Conservation (phyloP, 73 alveolate species). For the Paramecium octaurelia region DNA sequence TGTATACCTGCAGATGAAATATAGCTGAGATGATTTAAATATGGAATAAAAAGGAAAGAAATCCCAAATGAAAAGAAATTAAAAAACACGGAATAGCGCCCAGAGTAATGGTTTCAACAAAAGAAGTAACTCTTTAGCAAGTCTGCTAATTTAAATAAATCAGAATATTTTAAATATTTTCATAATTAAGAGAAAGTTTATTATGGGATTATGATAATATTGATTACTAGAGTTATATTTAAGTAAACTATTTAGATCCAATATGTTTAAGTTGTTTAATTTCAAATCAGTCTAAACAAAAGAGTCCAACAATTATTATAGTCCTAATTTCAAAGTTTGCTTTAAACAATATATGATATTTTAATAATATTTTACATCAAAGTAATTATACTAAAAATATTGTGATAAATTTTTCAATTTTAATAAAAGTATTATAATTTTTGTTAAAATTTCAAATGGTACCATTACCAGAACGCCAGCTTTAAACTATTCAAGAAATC, state of each 20-base stretch:
- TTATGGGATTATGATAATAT: not conserved
- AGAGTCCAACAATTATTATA: not conserved
- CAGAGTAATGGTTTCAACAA: not conserved
- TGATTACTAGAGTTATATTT: too few species aligned
- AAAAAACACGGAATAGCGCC: slow-evolving; percentile 45
- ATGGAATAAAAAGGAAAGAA: too few species aligned
- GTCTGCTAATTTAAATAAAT: not conserved
- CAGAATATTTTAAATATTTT: not conserved
- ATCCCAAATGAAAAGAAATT: too few species aligned
- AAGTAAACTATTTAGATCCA: not conserved
- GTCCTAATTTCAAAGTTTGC: not conserved
- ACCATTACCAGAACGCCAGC: slow-evolving; percentile 66
- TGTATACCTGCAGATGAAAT: too few species aligned
- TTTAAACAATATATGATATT: not conserved
- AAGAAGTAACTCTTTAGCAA: slow-evolving; percentile 26
- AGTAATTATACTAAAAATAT: not conserved
- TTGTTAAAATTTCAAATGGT: not conserved
- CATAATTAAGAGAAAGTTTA: not conserved
- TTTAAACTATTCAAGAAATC: slow-evolving; percentile 75
- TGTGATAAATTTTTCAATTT: not conserved
- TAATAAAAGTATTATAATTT: not conserved
- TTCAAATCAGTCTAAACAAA: not conserved
- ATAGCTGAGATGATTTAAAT: too few species aligned
- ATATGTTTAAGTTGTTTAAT: not conserved
- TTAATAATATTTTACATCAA: not conserved